A percentile compares a stretch with the other conserved stretches of the same genome.
phyloP scores from a whole-genome alignment of 78 protist species.

The Goniomonas avonlea region DNA sequence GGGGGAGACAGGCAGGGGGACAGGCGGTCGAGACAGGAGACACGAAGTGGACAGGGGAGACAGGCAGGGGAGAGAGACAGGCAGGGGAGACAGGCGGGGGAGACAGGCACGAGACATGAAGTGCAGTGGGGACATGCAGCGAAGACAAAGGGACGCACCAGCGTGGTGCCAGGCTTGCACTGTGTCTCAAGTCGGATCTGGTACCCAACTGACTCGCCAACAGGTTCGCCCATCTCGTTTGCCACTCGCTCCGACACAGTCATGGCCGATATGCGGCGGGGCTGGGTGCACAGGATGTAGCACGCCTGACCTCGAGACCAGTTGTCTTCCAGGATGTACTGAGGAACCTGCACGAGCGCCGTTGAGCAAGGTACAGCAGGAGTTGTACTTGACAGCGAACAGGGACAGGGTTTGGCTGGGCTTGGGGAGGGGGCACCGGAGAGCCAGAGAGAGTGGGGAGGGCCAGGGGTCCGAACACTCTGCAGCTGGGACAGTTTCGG shows the following conservation, averaged over 20 bases:
- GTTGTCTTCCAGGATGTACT: slow-evolving; percentile 60
- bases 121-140: too few relatives aligned
- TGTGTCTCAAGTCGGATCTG: slow-evolving; percentile 52
- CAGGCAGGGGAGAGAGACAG: too few relatives aligned
- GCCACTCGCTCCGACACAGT: slow-evolving; percentile 59
- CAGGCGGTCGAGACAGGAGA: background rate
- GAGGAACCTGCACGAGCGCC: slow-evolving; percentile 77
- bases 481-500: too few relatives aligned
- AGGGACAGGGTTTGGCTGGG: background rate
- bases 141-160: too few relatives aligned
- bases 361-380: background rate
- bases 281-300: slow-evolving; percentile 77
- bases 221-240: slow-evolving; percentile 51
- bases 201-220: slow-evolving; percentile 63
- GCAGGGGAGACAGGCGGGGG: background rate
- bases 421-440: background rate
- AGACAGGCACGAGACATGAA: too few relatives aligned
- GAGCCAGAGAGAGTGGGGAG: background rate
- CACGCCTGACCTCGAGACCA: slow-evolving; percentile 1
- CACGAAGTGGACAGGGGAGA: too few relatives aligned
- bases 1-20: too few relatives aligned
- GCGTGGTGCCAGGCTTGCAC: too few relatives aligned
- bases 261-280: slow-evolving; percentile 81
- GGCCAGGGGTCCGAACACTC: too few relatives aligned
- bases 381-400: background rate